Evolutionary conservation across 2,329 filamentous ascomycete genomes (phyloP).

Genomic region (Ramularia endophylla): DNA sequence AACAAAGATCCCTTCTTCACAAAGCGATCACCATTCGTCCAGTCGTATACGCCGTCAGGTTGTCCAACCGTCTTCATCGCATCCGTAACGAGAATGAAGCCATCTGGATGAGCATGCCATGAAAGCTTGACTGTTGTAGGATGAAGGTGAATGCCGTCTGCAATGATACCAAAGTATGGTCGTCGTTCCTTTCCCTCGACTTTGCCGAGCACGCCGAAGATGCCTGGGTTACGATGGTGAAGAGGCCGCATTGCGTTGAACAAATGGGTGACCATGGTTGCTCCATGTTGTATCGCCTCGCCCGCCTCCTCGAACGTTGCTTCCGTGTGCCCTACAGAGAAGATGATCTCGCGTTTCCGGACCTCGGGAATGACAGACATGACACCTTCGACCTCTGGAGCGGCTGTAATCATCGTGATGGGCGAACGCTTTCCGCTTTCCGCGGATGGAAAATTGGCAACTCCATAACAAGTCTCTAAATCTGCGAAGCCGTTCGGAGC

Average conservation of each 20-base stretch:
- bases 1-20: slow-evolving; percentile 67
- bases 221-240: slow-evolving; percentile 73
- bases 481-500: slow-evolving; percentile 58
- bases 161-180: slow-evolving; percentile 83
- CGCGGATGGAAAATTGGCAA: slow-evolving; percentile 53
- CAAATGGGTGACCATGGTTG: slow-evolving; percentile 49
- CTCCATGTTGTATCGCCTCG: slow-evolving; percentile 43
- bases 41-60: slow-evolving; percentile 76
- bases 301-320: slow-evolving; percentile 45
- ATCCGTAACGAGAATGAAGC: slow-evolving; percentile 85
- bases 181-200: slow-evolving; percentile 38
- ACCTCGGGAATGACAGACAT: slow-evolving; percentile 62
- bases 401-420: slow-evolving; percentile 78
- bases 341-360: slow-evolving; percentile 60
- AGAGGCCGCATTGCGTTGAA: slow-evolving; percentile 52
- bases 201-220: slow-evolving; percentile 77
- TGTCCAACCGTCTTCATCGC: slow-evolving; percentile 84
- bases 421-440: slow-evolving; percentile 26
- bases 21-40: slow-evolving; percentile 67
- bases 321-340: slow-evolving; percentile 54
- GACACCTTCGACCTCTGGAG: slow-evolving; percentile 66
- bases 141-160: slow-evolving; percentile 85
- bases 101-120: slow-evolving; percentile 76
- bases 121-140: slow-evolving; percentile 85
- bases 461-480: slow-evolving; percentile 66